Evolutionary conservation across 129 eudicot species (phyloP).

Genomic region (Rutidosis leptorrhynchoides): DNA sequence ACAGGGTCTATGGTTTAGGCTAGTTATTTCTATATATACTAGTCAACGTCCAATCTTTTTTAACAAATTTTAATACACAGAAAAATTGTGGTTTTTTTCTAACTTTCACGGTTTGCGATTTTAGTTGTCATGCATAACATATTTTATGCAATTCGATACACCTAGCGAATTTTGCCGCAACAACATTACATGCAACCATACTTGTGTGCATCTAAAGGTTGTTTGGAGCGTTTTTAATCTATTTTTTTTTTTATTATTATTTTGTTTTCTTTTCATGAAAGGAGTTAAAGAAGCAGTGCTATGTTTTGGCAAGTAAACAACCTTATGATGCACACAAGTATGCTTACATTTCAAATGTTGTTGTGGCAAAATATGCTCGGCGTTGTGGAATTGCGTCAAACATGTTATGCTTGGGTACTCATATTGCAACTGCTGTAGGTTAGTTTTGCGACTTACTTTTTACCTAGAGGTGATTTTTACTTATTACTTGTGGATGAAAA

Average conservation of each 20-base stretch:
- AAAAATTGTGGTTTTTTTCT: background rate
- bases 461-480: background rate
- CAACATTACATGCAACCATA: slow-evolving; percentile 76
- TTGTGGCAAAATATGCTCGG: slow-evolving; percentile 80
- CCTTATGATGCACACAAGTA: slow-evolving; percentile 65
- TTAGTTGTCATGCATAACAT: slow-evolving; percentile 40
- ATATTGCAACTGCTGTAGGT: slow-evolving; percentile 59
- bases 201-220: slow-evolving; percentile 56
- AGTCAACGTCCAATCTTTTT: too few relatives aligned
- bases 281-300: slow-evolving; percentile 56
- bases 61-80: too few relatives aligned
- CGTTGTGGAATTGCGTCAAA: slow-evolving; percentile 81
- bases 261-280: slow-evolving; percentile 26
- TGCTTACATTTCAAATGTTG: slow-evolving; percentile 79
- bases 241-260: background rate
- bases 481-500: background rate
- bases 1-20: too few relatives aligned
- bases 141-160: slow-evolving; percentile 73
- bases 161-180: slow-evolving; percentile 74
- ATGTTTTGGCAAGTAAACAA: slow-evolving; percentile 56
- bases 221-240: slow-evolving; percentile 32
- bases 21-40: too few relatives aligned
- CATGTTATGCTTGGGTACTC: slow-evolving; percentile 62
- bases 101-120: slow-evolving; percentile 5
- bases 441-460: slow-evolving; percentile 17